A percentile compares a stretch with the other conserved stretches of the same genome.
phyloP scores from a whole-genome alignment of 331 rosid species.

The Cucumis variabilis region DNA sequence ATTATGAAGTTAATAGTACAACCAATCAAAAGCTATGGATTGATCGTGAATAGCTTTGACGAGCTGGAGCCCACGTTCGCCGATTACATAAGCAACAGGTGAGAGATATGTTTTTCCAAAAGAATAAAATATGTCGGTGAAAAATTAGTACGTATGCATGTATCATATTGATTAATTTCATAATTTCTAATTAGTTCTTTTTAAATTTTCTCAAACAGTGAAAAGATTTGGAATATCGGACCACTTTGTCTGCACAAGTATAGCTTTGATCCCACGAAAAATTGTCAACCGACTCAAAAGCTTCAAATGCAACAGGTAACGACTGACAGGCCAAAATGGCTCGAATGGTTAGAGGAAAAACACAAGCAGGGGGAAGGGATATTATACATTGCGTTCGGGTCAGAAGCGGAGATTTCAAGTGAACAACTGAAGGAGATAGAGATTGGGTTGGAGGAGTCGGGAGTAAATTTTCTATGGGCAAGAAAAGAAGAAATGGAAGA shows the following conservation, averaged over 20 bases:
- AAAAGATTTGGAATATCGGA: neutral
- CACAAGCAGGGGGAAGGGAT: conserved; percentile 34
- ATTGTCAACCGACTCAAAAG: neutral
- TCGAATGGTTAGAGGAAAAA: conserved; percentile 56
- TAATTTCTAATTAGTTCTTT: too few relatives aligned
- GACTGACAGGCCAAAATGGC: neutral
- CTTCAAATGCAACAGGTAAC: neutral
- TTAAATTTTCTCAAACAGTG: too few relatives aligned
- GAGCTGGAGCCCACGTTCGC: conserved; percentile 56
- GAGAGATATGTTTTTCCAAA: neutral
- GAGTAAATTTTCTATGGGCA: conserved; percentile 56
- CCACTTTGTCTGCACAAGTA: neutral
- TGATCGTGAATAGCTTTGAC: conserved; percentile 50
- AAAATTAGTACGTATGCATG: too few relatives aligned
- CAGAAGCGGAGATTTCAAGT: conserved; percentile 47
- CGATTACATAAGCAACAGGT: conserved; percentile 30
- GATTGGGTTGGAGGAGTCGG: conserved; percentile 52
- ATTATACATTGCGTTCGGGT: conserved; percentile 66
- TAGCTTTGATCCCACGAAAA: too few relatives aligned
- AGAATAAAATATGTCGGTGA: too few relatives aligned
- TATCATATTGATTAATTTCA: too few relatives aligned
- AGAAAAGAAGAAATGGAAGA: neutral
- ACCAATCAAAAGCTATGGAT: conserved; percentile 30
- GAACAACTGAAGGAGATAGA: conserved; percentile 58
- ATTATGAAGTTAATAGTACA: neutral